Evolutionary conservation across 1,139 yeast genomes (phyloP).

Genomic region (Blastobotrys raffinosifermentans): DNA sequence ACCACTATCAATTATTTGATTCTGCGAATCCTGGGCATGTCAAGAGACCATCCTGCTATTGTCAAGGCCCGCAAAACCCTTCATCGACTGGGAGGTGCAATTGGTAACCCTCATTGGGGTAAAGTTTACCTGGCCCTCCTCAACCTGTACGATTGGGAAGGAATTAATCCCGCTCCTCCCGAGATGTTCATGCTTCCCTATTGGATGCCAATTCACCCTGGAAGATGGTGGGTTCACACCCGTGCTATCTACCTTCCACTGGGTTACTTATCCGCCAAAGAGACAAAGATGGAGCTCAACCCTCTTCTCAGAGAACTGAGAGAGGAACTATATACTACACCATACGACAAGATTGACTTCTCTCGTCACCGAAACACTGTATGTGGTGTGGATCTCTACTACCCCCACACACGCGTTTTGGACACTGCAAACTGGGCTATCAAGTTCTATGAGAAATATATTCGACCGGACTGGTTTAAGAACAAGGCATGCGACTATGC

Average conservation of each 20-base stretch:
- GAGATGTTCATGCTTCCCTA: slow-evolving; percentile 91
- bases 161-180: slow-evolving; percentile 97
- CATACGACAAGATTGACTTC: slow-evolving; percentile 66
- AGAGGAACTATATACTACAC: slow-evolving; percentile 64
- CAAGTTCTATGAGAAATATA: slow-evolving; percentile 56
- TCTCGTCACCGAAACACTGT: slow-evolving; percentile 69
- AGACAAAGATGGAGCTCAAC: slow-evolving; percentile 52
- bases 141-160: slow-evolving; percentile 87
- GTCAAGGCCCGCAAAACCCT: slow-evolving; percentile 71
- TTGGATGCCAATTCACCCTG: slow-evolving; percentile 79
- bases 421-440: slow-evolving; percentile 58
- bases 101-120: slow-evolving; percentile 95
- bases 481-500: slow-evolving; percentile 48
- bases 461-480: slow-evolving; percentile 71
- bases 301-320: slow-evolving; percentile 62
- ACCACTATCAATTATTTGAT: slow-evolving; percentile 81
- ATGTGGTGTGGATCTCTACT: slow-evolving; percentile 87
- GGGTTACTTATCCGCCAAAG: slow-evolving; percentile 67
- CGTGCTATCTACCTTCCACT: slow-evolving; percentile 86
- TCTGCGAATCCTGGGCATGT: slow-evolving; percentile 71
- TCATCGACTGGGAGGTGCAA: slow-evolving; percentile 77
- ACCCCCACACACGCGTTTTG: slow-evolving; percentile 75
- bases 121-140: slow-evolving; percentile 82
- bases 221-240: slow-evolving; percentile 99
- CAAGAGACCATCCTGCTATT: slow-evolving; percentile 69